A percentile compares a stretch with the other conserved stretches of the same genome.
Evolutionary conservation across 176 grass and related monocot species (phyloP).

Genomic region (Ensete glaucum): DNA sequence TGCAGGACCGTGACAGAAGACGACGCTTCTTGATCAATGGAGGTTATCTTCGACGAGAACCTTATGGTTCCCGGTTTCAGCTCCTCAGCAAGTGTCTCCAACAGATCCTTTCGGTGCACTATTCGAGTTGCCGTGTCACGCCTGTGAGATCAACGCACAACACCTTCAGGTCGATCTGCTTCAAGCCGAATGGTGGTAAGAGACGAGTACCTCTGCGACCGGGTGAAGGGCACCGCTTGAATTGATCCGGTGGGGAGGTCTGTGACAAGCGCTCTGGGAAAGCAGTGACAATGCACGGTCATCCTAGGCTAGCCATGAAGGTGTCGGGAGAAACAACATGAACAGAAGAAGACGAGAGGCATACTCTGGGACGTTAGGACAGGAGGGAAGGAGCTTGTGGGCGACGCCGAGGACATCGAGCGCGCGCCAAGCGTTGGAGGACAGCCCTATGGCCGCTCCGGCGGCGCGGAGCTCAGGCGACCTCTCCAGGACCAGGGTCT

Average conservation of each 20-base stretch:
- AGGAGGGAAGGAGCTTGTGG: slow-evolving; percentile 15
- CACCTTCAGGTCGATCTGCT: not conserved
- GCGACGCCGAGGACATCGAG: slow-evolving; percentile 27
- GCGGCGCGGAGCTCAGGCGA: slow-evolving; percentile 19
- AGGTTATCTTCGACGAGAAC: slow-evolving; percentile 29
- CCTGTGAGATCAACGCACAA: slow-evolving; percentile 15
- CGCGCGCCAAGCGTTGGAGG: slow-evolving; percentile 33
- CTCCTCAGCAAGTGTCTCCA: slow-evolving; percentile 23
- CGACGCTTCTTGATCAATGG: slow-evolving; percentile 9
- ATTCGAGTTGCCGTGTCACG: slow-evolving; percentile 22
- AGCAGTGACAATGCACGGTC: no score
- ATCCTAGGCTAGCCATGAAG: no score
- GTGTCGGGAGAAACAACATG: no score
- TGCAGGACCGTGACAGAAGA: slow-evolving; percentile 6
- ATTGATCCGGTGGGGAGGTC: not conserved
- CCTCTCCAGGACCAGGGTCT: slow-evolving; percentile 27
- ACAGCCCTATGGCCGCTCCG: slow-evolving; percentile 21
- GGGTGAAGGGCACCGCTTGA: not conserved
- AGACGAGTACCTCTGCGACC: not conserved
- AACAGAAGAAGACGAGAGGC: not conserved
- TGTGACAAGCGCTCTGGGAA: not conserved
- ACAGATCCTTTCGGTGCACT: slow-evolving; percentile 22
- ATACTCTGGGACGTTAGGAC: slow-evolving; percentile 19
- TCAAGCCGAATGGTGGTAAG: no score
- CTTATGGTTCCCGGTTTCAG: slow-evolving; percentile 26